Base-by-base conservation (phyloP, 83 land plant genomes). In the Diphasiastrum complanatum region DNA sequence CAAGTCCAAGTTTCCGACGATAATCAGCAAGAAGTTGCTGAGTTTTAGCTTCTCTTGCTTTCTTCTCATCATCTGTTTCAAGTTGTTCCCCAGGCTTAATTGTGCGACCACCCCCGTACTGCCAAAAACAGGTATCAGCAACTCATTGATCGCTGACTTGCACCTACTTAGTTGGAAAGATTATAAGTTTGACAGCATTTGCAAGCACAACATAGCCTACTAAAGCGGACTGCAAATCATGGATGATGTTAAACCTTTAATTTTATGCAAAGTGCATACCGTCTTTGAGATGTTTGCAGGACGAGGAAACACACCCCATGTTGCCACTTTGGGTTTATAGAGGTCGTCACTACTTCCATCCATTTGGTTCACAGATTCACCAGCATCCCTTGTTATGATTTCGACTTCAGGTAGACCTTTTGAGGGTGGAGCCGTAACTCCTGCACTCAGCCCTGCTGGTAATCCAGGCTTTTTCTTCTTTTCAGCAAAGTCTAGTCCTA, bases 251-350 rank as follows among this genome's bases (percentile, higher is more conserved):
- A n/a, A n/a, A n/a, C n/a, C n/a, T n/a, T n/a, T n/a, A n/a, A n/a
- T n/a, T n/a, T n/a, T n/a, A n/a, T n/a, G n/a, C n/a, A n/a, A n/a
- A n/a, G n/a, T n/a, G n/a, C 72, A 55, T 78, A 90, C 97, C 61
- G 92, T 72, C 65, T 80, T 78, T 28, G 97, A 90, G 27, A 90
- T 90, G 69, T 90, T 73, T 48, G 64, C 64, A 28, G 97, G 92
- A 45, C 92, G 74, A 48, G 92, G 92, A 58, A 90, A 90, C 47
- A 90, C 78, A 40, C 97, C 97, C 97, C 97, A 90, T 12, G 97
- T 78, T 6, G 89, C 72, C 33, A 90, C 97, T 58, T 82, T 87
- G 5, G 97, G 97, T 65, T 83, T 90, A 73, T 90, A 90, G 5
- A 90, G 22, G 33, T 70, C 81, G 8, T 29, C 25, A 38, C 51